Percentiles rank a stretch among this genome's conserved stretches.
Evolutionary conservation across 305 asterid species (phyloP).

Genomic region (Fraxinus sp.): DNA sequence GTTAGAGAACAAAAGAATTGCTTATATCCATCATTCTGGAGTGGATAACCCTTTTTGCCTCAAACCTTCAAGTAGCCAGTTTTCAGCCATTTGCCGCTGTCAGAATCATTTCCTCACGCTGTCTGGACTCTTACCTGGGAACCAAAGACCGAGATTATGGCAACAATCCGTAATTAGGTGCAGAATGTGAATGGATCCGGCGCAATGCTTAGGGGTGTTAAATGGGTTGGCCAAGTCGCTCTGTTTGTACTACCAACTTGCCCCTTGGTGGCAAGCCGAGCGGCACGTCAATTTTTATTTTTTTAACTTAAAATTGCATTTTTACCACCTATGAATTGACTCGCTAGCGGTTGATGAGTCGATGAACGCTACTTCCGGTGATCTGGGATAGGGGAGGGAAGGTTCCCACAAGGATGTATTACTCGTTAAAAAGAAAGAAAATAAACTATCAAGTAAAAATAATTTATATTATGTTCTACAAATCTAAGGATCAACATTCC

Average conservation of each 20-base stretch:
- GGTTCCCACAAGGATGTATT: not conserved
- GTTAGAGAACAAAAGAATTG: not conserved
- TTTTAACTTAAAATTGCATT: not conserved
- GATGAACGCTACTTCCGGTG: not conserved
- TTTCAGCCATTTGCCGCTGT: not conserved
- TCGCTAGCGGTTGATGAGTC: not conserved
- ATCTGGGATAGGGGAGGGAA: not conserved
- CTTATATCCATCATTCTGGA: not conserved
- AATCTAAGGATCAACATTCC: slow-evolving; percentile 21
- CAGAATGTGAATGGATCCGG: not conserved
- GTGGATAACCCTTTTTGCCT: not conserved
- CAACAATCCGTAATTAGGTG: not conserved
- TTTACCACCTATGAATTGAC: not conserved
- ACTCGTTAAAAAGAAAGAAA: not conserved
- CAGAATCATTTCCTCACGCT: not conserved
- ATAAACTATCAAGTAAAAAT: not conserved
- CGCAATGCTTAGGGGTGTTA: not conserved
- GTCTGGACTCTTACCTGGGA: not conserved
- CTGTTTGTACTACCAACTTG: not conserved
- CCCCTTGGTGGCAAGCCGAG: not conserved
- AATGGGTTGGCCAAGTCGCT: not conserved
- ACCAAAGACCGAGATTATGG: not conserved
- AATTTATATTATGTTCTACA: not conserved
- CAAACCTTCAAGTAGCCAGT: not conserved
- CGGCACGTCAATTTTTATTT: not conserved